Conservation (phyloP, 2,329 filamentous ascomycete genomes). For the Phaeoacremonium minimum region DNA sequence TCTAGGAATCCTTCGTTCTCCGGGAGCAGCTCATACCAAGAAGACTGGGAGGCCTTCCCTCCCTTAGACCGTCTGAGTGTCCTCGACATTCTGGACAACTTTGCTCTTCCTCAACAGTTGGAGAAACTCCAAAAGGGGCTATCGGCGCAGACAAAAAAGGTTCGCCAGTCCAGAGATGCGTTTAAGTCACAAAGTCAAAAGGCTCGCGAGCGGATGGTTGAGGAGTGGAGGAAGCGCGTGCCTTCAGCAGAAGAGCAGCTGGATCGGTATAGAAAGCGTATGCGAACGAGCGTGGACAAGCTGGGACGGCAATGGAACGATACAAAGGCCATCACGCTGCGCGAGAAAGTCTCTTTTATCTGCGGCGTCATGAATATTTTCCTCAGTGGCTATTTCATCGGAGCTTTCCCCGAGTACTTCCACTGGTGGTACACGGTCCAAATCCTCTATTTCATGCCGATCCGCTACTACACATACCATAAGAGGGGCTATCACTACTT, state of each 20-base stretch:
- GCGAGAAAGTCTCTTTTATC: constrained; percentile 96
- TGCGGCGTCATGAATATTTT: constrained; percentile 96
- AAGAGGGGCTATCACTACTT: constrained; percentile 95
- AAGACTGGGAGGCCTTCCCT: constrained; percentile 82
- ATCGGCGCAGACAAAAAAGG: constrained; percentile 77
- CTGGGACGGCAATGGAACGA: constrained; percentile 84
- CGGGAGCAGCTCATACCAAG: constrained; percentile 79
- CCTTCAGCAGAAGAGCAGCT: constrained; percentile 89
- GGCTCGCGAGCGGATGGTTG: constrained; percentile 85
- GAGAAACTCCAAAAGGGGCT: constrained; percentile 86
- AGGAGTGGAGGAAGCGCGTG: constrained; percentile 84
- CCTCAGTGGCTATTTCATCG: constrained; percentile 90
- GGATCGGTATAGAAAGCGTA: constrained; percentile 81
- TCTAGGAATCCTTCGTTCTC: constrained; percentile 80
- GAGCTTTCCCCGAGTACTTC: constrained; percentile 79
- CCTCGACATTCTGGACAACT: constrained; percentile 91
- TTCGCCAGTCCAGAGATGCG: constrained; percentile 76
- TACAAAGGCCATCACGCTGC: constrained; percentile 77
- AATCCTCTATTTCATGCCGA: constrained; percentile 93
- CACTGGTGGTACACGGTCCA: constrained; percentile 90
- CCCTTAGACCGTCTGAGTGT: constrained; percentile 86
- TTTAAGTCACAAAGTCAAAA: constrained; percentile 70
- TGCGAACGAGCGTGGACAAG: constrained; percentile 85
- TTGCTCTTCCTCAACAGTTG: constrained; percentile 83
- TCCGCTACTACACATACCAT: constrained; percentile 88